These are phyloP conservation scores for Globisporangium mamillatum DNA, from an alignment of 352 stramenopile species.

Conservation along the genomic window DNA sequence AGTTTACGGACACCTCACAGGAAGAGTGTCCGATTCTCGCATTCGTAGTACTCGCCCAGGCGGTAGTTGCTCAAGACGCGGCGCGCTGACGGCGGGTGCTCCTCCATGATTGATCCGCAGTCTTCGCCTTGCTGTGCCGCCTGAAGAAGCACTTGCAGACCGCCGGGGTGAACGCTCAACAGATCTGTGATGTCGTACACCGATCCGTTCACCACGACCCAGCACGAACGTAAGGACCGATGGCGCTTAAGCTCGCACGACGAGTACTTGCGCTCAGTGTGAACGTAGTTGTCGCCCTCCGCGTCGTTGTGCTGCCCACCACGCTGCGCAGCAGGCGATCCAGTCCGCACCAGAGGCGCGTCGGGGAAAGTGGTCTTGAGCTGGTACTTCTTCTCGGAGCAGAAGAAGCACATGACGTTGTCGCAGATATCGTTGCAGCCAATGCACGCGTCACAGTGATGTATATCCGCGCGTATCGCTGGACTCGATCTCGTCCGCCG, in stretches of 20 bases:
- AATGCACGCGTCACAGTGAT: constrained; percentile 73
- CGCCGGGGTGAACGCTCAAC: constrained; percentile 85
- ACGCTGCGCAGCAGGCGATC: neutral
- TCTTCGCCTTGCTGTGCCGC: constrained; percentile 49
- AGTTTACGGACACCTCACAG: constrained; percentile 8
- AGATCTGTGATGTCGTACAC: constrained; percentile 93
- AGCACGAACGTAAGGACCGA: constrained; percentile 79
- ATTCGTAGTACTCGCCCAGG: constrained; percentile 63
- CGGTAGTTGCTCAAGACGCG: constrained; percentile 55
- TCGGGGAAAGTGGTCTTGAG: constrained; percentile 44
- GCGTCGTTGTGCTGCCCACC: neutral
- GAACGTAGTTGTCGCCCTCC: constrained; percentile 6
- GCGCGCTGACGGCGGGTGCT: constrained; percentile 42
- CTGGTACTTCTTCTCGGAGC: constrained; percentile 74
- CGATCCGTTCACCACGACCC: constrained; percentile 84
- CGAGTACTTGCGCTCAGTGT: constrained; percentile 61
- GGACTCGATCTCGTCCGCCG: neutral
- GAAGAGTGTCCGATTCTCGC: constrained; percentile 38
- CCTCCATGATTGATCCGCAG: constrained; percentile 48
- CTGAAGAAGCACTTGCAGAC: constrained; percentile 59
- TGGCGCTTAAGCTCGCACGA: constrained; percentile 89
- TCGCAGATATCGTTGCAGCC: constrained; percentile 75
- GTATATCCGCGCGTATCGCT: constrained; percentile 20
- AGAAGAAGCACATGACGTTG: constrained; percentile 65
- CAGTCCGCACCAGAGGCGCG: constrained; percentile 11